phyloP scores from a whole-genome alignment of 345 rosid species.

The Schrenkiella parvula region DNA sequence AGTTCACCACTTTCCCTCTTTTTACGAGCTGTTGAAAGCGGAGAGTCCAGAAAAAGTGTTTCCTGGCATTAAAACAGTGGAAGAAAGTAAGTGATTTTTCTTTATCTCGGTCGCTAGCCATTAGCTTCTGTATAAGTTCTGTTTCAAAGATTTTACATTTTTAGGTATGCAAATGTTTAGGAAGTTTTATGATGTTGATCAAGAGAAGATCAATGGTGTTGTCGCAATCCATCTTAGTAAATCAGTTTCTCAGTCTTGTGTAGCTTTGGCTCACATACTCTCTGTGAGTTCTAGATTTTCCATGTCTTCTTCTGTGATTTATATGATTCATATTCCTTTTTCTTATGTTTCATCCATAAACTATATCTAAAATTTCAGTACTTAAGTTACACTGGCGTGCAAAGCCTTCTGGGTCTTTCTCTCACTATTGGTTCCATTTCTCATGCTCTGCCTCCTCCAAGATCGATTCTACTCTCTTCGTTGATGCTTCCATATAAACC shows the following conservation, averaged over 20 bases:
- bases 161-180: slow-evolving; percentile 22
- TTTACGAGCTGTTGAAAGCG: slow-evolving; percentile 53
- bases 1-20: slow-evolving; percentile 42
- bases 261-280: slow-evolving; percentile 26
- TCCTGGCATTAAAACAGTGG: slow-evolving; percentile 52
- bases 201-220: slow-evolving; percentile 27
- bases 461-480: slow-evolving; percentile 56
- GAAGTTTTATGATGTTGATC: slow-evolving; percentile 8
- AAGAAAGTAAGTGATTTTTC: slow-evolving; percentile 52
- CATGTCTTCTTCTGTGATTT: not conserved
- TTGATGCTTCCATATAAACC: slow-evolving; percentile 60
- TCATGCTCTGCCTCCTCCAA: slow-evolving; percentile 60
- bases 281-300: slow-evolving; percentile 23
- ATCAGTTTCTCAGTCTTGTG: slow-evolving; percentile 28
- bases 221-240: slow-evolving; percentile 25
- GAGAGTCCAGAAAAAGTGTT: slow-evolving; percentile 58
- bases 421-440: slow-evolving; percentile 60
- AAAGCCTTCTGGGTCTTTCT: slow-evolving; percentile 52
- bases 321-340: not conserved
- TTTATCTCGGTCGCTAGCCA: not conserved
- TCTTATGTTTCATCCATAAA: slow-evolving; percentile 2
- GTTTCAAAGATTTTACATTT: not conserved
- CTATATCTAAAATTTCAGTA: slow-evolving; percentile 35
- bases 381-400: slow-evolving; percentile 54
- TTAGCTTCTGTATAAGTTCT: not conserved